Evolutionary conservation across 2,329 filamentous ascomycete species (phyloP).

Genomic region (Fusarium avenaceum): DNA sequence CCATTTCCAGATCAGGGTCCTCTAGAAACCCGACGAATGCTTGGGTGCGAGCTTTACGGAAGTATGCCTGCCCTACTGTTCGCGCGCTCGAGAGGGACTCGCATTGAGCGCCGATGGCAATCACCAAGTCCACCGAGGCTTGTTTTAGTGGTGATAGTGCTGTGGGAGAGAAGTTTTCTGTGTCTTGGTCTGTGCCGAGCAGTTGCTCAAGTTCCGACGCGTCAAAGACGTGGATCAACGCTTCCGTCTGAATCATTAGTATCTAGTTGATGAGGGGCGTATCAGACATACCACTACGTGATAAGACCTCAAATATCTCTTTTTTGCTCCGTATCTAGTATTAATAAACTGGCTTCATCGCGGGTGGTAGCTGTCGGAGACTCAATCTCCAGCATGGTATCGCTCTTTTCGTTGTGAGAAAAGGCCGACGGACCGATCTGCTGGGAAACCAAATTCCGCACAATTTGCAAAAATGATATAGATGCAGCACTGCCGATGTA

Average conservation of each 20-base stretch:
- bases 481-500: conserved; percentile 65
- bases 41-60: conserved; percentile 57
- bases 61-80: conserved; percentile 55
- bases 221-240: conserved; percentile 53
- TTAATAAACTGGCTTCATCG: conserved; percentile 1
- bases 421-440: conserved; percentile 48
- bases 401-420: conserved; percentile 48
- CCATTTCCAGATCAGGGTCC: conserved; percentile 47
- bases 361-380: conserved; percentile 24
- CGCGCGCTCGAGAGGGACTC: conserved; percentile 33
- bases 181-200: conserved; percentile 22
- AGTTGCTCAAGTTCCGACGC: conserved; percentile 48
- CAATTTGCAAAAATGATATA: conserved; percentile 66
- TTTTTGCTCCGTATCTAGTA: conserved; percentile 2
- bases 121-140: conserved; percentile 36
- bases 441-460: conserved; percentile 44
- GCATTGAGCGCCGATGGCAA: conserved; percentile 48
- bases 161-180: background rate
- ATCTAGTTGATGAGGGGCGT: too few species aligned
- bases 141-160: conserved; percentile 15
- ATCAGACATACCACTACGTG: conserved; percentile 35
- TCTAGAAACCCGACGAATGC: conserved; percentile 46
- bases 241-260: conserved; percentile 49
- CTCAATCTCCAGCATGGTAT: conserved; percentile 49
- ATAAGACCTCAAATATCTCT: conserved; percentile 35